phyloP scores from a whole-genome alignment of 129 eudicot genomes.

The Pulicaria dysenterica region DNA sequence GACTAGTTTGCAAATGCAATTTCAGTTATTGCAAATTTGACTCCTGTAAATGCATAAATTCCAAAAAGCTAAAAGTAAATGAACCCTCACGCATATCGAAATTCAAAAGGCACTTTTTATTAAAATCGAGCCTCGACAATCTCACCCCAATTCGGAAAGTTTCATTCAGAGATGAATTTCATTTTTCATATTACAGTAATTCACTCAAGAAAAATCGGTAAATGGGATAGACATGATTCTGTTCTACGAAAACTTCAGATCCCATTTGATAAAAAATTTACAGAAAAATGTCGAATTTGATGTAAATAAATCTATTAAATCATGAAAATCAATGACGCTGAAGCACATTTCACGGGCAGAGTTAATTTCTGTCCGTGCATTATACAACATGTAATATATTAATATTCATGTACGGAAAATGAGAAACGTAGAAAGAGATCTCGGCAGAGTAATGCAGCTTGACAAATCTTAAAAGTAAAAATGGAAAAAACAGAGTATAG shows the following conservation, averaged over 20 bases:
- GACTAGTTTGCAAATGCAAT: neutral
- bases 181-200: neutral
- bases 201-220: neutral
- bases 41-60: neutral
- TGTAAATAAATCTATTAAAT: neutral
- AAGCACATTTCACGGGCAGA: neutral
- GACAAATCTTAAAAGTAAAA: no score
- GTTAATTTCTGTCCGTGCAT: neutral
- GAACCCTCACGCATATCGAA: constrained; percentile 20
- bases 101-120: constrained; percentile 13
- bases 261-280: neutral
- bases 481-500: neutral
- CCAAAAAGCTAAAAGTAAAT: neutral
- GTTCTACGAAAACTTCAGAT: neutral
- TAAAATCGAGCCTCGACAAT: constrained; percentile 12
- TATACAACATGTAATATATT: neutral
- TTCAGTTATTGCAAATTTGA: neutral
- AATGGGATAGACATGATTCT: neutral
- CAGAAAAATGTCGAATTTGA: neutral
- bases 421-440: constrained; percentile 4
- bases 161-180: no score
- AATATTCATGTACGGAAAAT: constrained; percentile 8
- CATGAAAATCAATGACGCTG: neutral
- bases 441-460: neutral
- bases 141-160: no score